A percentile compares a stretch with the other conserved stretches of the same genome.
Conservation (phyloP, 2,329 filamentous ascomycete species). For the Apiospora kogelbergensis region DNA sequence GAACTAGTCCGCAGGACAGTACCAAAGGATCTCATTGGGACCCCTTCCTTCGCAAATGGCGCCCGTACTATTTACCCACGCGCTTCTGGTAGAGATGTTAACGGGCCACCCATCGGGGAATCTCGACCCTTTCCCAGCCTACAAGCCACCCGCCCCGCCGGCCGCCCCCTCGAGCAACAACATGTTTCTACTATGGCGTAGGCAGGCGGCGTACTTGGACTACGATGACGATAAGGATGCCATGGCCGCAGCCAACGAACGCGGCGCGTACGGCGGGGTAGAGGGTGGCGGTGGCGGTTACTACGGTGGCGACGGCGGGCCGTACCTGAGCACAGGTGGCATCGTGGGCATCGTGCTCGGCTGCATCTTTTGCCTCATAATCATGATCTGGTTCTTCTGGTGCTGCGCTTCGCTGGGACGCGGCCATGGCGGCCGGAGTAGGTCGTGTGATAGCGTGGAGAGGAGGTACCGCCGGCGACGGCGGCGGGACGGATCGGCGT, state of each 20-base stretch:
- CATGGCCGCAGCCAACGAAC: not conserved
- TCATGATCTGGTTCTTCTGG: not conserved
- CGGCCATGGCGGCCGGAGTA: not conserved
- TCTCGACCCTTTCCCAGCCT: not conserved
- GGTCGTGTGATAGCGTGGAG: not conserved
- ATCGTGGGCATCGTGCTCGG: constrained; percentile 9
- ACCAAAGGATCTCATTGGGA: not conserved
- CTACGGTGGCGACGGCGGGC: not conserved
- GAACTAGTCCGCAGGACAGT: not conserved
- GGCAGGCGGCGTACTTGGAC: not conserved
- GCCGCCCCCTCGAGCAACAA: not conserved
- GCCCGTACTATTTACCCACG: not conserved
- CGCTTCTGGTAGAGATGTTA: not conserved
- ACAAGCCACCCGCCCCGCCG: not conserved
- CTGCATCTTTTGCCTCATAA: not conserved
- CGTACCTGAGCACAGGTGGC: constrained; percentile 1
- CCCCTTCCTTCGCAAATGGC: not conserved
- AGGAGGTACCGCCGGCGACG: not conserved
- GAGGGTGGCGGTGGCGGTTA: not conserved
- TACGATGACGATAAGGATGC: not conserved
- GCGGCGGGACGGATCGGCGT: not conserved
- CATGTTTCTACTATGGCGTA: not conserved
- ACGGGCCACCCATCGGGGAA: not conserved
- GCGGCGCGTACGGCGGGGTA: not conserved
- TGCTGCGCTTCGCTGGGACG: not conserved